phyloP scores from a whole-genome alignment of 345 rosid species.

The sweet orange (Citrus sinensis) region DNA sequence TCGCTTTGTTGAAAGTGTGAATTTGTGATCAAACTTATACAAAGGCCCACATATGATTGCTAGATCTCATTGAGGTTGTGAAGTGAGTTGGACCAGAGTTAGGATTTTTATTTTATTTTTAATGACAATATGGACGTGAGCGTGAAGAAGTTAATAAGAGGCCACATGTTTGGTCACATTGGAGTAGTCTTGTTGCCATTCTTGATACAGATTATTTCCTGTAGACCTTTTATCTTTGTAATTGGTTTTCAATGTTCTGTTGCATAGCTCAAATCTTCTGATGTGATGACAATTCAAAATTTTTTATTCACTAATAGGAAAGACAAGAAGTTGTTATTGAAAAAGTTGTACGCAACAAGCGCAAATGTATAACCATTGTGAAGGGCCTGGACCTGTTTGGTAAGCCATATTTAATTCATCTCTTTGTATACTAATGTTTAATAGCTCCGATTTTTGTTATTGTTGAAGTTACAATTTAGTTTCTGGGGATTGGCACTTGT shows the following conservation, averaged over 20 bases:
- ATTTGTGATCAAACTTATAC: background rate
- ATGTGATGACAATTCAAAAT: background rate
- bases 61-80: background rate
- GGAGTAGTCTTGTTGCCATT: background rate
- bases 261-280: background rate
- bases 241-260: background rate
- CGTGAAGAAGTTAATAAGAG: background rate
- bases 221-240: background rate
- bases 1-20: background rate
- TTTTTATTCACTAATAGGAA: conserved; percentile 42
- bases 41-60: background rate
- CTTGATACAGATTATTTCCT: background rate
- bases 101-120: background rate
- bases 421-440: conserved; percentile 4
- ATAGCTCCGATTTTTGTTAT: background rate
- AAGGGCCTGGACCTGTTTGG: conserved; percentile 96
- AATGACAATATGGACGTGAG: background rate
- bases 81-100: background rate
- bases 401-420: conserved; percentile 29
- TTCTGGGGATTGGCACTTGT: conserved; percentile 4
- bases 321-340: conserved; percentile 88
- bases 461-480: background rate
- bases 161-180: background rate
- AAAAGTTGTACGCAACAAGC: conserved; percentile 88
- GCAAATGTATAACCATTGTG: conserved; percentile 85